phyloP scores from a whole-genome alignment of 768 basidiomycete species.

The Aureoboletus auriporus region DNA sequence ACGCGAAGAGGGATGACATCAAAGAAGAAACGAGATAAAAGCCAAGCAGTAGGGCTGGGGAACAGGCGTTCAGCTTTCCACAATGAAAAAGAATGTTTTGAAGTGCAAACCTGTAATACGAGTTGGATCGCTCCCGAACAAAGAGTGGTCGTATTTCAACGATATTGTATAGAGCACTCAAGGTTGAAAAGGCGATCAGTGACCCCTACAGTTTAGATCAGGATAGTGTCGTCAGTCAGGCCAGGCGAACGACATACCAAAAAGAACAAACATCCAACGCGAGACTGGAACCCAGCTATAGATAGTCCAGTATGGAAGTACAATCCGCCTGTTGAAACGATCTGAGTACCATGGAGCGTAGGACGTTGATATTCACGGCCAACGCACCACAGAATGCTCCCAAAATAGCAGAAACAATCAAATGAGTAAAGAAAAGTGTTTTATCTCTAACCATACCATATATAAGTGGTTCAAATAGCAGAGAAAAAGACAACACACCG shows the following conservation, averaged over 20 bases:
- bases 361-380: background rate
- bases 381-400: constrained; percentile 81
- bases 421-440: constrained; percentile 77
- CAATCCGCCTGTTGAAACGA: constrained; percentile 56
- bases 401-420: constrained; percentile 61
- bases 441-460: constrained; percentile 55
- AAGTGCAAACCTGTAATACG: constrained; percentile 70
- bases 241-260: constrained; percentile 41
- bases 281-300: constrained; percentile 91
- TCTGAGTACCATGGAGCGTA: background rate
- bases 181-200: constrained; percentile 84
- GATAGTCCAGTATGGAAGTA: constrained; percentile 77
- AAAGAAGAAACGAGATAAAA: constrained; percentile 82
- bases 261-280: constrained; percentile 95
- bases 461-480: background rate
- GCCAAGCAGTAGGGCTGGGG: constrained; percentile 80
- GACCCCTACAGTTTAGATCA: constrained; percentile 54
- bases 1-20: constrained; percentile 88
- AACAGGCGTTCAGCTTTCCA: background rate
- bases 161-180: constrained; percentile 88
- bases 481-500: constrained; percentile 37
- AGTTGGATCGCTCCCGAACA: constrained; percentile 80
- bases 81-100: background rate
- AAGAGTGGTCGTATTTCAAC: constrained; percentile 83
- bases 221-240: background rate